Base-by-base conservation (phyloP, 805 yeast genomes). In the Candida boidinii region DNA sequence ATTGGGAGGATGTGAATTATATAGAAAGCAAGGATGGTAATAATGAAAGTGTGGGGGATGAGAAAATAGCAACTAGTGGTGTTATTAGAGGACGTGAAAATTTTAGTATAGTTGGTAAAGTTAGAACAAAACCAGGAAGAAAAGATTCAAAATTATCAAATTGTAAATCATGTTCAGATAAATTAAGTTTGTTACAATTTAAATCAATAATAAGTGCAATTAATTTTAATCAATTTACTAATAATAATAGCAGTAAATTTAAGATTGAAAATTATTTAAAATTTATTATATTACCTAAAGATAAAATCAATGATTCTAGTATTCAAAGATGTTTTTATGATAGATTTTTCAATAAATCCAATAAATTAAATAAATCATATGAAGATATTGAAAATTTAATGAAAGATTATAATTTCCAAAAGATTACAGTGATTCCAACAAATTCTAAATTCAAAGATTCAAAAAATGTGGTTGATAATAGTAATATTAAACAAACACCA, bases 101-200 rank as follows among this genome's bases (percentile, higher is more conserved):
- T 49, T 79, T 73, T 42, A 58, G 56, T 12, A 45, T 56, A 14
- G 54, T 66, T 2, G 95, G 95, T 0, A 54, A 61, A 7, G 87
- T 90, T 1, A 64, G 98, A 40, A 88, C 97, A 0, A 90, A 92
- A 49, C 98, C 97, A 0, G 98, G 98, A 2, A 55, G 97, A 31
- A 52, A 64, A 19, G 97, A 92, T 50, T 80, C 96, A 3, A 68
- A 70, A 2, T 41, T 75, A 4, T 71, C 94, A 0, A 54, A 70
- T 30, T 82, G 94, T 20, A 90, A 87, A 52, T 84, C 95, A 1
- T 90, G 97, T 51, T 76, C 94, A 1, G 97, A 90, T 52, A 90
- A 90, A 47, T 53, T 90, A 17, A 66, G 83, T 27, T 33, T 79
- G 30, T 67, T 68, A 37, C 96, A 85, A 50, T 55, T 60, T 23